Conservation (phyloP, 305 asterid genomes). For the Ajuga reptans region DNA sequence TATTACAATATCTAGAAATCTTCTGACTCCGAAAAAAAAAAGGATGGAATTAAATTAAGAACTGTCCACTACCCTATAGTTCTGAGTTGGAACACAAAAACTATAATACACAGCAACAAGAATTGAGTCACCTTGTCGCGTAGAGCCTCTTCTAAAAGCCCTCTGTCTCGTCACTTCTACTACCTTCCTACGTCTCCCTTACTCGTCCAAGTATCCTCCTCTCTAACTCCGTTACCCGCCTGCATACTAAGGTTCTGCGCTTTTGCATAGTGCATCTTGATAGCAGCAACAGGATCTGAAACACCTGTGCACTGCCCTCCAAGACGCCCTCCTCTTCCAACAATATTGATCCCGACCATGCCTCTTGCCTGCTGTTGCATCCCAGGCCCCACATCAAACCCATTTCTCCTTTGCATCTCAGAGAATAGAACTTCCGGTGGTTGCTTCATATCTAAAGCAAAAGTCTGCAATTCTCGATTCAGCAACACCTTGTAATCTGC, state of each 20-base stretch:
- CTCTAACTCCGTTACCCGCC: slow-evolving; percentile 35
- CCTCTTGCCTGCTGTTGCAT: slow-evolving; percentile 52
- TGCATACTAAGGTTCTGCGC: slow-evolving; percentile 49
- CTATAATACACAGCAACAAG: slow-evolving; percentile 44
- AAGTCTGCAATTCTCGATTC: slow-evolving; percentile 46
- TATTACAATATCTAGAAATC: slow-evolving; percentile 48
- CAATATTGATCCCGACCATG: slow-evolving; percentile 49
- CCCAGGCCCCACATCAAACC: slow-evolving; percentile 46
- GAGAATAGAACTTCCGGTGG: slow-evolving; percentile 39
- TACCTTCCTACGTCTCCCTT: slow-evolving; percentile 64
- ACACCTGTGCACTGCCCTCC: slow-evolving; percentile 58
- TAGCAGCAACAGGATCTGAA: slow-evolving; percentile 86
- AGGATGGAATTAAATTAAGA: slow-evolving; percentile 21
- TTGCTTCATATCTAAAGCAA: slow-evolving; percentile 47
- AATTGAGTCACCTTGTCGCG: slow-evolving; percentile 28
- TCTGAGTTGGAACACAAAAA: slow-evolving; percentile 36
- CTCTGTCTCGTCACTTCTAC: slow-evolving; percentile 12
- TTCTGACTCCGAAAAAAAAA: slow-evolving; percentile 25
- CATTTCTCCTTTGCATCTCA: slow-evolving; percentile 72
- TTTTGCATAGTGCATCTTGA: slow-evolving; percentile 68
- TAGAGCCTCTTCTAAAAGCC: slow-evolving; percentile 26
- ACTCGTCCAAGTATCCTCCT: slow-evolving; percentile 68
- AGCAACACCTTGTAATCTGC: slow-evolving; percentile 42
- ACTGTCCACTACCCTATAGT: slow-evolving; percentile 42
- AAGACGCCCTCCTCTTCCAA: slow-evolving; percentile 48